Base-by-base conservation (phyloP, 257 asterid species). In the Solanum chiquidenum region DNA sequence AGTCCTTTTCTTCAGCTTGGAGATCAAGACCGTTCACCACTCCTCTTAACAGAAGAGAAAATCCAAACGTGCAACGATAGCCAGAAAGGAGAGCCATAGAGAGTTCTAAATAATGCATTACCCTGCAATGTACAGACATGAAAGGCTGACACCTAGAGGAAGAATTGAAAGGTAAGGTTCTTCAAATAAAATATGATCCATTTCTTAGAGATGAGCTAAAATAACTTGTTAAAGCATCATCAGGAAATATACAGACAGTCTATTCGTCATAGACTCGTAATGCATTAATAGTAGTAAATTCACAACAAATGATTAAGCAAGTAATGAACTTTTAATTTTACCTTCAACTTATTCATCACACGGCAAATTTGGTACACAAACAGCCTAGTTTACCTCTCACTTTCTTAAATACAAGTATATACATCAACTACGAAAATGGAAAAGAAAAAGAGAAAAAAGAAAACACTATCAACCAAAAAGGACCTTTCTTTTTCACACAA, bases 371-470 rank as follows among this genome's bases (percentile, higher is more conserved):
- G 31, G 46, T 44, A 33, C 84, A 69, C 74, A 73, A 85, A 85
- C 44, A 9, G 10, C 64, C 64, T 40, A n/a, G 38, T 79, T 79
- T 44, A 79, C 25, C 72, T 69, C 88, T 86, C 88, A 86, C 88
- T 86, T 71, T 73, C 66, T 73, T 71, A 73, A 86, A 49, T 86
- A 86, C 88, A 86, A 44, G 27, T 86, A 86, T 86, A 60, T 49
- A 73, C 88, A 86, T 73, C 77, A 37, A 16, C 87, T 44, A 37
- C 29, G 66, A 84, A 64, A 84, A 46, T 66, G 62, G 55, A 16
- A 62, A 37, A 38, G 80, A 25, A 71, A 68, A 42, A n/a, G 16
- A 85, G 23, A 44, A 16, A 42, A 49, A 46, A 29, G 18, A 46
- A 10, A 80, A 80, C 29, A 18, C 88, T 73, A 73, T 35, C 88